Evolutionary conservation across 371 early-diverging fungal genomes (phyloP), one percentile per base, ranked within the genome.

Genomic region (Circinella minor): DNA sequence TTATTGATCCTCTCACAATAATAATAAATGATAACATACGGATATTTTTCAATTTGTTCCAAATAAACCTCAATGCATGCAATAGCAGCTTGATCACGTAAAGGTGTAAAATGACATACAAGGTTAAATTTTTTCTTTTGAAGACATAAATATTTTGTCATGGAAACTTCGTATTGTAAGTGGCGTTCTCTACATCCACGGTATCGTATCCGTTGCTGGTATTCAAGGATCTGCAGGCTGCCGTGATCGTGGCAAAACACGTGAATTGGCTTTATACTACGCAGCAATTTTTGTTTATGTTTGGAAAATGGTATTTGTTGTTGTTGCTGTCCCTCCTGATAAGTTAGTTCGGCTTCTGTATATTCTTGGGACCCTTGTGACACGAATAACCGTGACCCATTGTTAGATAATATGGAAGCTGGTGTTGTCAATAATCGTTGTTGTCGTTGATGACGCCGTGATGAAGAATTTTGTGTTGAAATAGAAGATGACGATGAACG

Each of bases 41-140:
- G 78, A 54, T 76, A 81, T 0, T 17, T 61, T 61, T 78, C 78
- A 18, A 51, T 55, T 59, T 81, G 81, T 36, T 78, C 78, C 37
- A 81, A 36, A 38, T 66, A 73, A 4, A 65, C 59, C 20, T 70
- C 72, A 4, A 81, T 38, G 1, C 46, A 48, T 11, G 55, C 62
- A 59, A 78, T 65, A 4, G 9, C 39, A 4, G 69, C 66, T 27
- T 76, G 73, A 11, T 38, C 47, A 34, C 73, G 61, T 1, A 81
- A 27, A 14, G 67, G 57, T 4, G 67, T 48, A 61, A 81, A 78
- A 27, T 61, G 51, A 46, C 78, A 81, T 5, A 51, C 8, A 27
- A 71, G 43, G 3, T 69, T 48, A 9, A 68, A 64, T 17, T 27
- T 43, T 17, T 43, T 61, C 20, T 76, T 68, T 51, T 78, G 73